Base-by-base conservation (phyloP, 768 basidiomycete genomes). In the Mycena rebaudengoi region DNA sequence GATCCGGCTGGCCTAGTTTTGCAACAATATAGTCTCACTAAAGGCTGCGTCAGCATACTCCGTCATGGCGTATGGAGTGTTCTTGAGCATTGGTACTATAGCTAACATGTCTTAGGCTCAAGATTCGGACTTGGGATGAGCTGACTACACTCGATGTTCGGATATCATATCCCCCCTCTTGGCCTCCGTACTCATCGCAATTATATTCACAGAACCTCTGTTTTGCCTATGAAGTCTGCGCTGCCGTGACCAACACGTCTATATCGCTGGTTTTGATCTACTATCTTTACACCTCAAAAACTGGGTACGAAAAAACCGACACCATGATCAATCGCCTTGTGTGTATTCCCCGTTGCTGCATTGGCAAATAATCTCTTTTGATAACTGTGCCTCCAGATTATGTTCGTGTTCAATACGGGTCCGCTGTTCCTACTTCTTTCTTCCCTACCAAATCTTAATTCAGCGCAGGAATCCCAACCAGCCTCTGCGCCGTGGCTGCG, bases 241-340 rank as follows among this genome's bases (percentile, higher is more conserved):
- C 66, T 21, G 62, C 66, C 8, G 53, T 46, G 6, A 52, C 66
- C 26, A 59, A 68, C 54, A 50, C 56, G 12, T 20, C 58, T 1
- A 68, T 68, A 7, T 64, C 62, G 13, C 20, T 16, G 4, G 52
- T 60, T 2, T 39, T 68, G 41, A 43, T 68, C 4, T 60, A 56
- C 48, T 57, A 60, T n/a, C 39, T 68, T 11, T 54, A 60, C 13
- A 61, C 33, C 35, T 52, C 66, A 1, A 68, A 64, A 20, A 68
- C 46, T 10, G 45, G 62, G 2, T 48, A 54, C 30, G 37, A 30
- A 16, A 46, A 40, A 16, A 60, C 66, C 4, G 58, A 68, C 54
- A 49, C 55, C 30, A 60, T 68, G 62, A 41, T 68, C 8, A 68
- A 68, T 37, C 62, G 66, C 12, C 26, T 68, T 33, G 66, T 68